Conservation (phyloP, 2,329 filamentous ascomycete genomes). For the Chaetomium sp. region DNA sequence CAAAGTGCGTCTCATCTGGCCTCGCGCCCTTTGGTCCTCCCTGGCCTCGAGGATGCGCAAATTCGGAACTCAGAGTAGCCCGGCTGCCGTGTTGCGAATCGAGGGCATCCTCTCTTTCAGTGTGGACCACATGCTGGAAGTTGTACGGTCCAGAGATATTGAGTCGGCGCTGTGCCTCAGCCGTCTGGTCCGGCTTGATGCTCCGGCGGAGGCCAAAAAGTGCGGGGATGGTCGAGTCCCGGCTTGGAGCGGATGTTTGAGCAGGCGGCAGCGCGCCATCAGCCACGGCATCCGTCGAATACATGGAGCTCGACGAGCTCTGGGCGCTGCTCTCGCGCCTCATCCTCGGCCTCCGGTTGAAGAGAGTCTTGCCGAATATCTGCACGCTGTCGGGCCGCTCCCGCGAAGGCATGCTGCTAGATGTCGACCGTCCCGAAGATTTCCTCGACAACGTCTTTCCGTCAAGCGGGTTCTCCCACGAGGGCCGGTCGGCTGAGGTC, state of each 20-base stretch:
- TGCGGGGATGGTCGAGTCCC: slow-evolving; percentile 52
- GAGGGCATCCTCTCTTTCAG: slow-evolving; percentile 52
- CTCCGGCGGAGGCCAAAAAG: slow-evolving; percentile 55
- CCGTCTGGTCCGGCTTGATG: slow-evolving; percentile 39
- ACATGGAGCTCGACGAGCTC: slow-evolving; percentile 53
- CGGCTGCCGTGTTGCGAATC: slow-evolving; percentile 46
- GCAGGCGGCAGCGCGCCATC: slow-evolving; percentile 33
- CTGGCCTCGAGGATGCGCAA: slow-evolving; percentile 42
- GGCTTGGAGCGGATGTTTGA: slow-evolving; percentile 39
- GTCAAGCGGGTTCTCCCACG: slow-evolving; percentile 55
- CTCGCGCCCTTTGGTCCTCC: slow-evolving; percentile 44
- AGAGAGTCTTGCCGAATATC: slow-evolving; percentile 61
- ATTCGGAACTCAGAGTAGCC: slow-evolving; percentile 48
- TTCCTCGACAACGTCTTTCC: slow-evolving; percentile 55
- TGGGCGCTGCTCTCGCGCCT: slow-evolving; percentile 56
- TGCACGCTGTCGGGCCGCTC: slow-evolving; percentile 63
- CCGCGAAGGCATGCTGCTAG: slow-evolving; percentile 54
- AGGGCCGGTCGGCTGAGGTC: slow-evolving; percentile 47
- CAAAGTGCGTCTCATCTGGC: slow-evolving; percentile 48
- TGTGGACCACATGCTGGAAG: slow-evolving; percentile 67
- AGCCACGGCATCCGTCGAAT: slow-evolving; percentile 47
- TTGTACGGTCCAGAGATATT: slow-evolving; percentile 67
- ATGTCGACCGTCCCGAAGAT: slow-evolving; percentile 58
- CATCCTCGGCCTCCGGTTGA: slow-evolving; percentile 55
- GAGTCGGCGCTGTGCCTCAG: slow-evolving; percentile 46